These are phyloP conservation scores for Termitomyces sp. DNA, from an alignment of 768 basidiomycete genomes.

Conservation along the genomic window DNA sequence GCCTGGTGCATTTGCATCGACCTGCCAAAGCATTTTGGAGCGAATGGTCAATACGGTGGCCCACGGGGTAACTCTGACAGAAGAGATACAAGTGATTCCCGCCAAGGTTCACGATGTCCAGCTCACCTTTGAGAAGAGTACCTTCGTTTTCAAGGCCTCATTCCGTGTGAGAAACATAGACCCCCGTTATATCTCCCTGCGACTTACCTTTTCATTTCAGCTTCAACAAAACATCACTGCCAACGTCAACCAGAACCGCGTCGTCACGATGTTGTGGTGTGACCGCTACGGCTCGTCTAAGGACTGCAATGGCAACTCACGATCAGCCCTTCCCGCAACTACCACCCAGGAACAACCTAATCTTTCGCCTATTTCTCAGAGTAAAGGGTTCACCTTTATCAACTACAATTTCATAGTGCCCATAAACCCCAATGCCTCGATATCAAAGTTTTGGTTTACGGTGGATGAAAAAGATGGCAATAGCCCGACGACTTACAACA, in stretches of 20 bases:
- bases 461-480: conserved; percentile 41
- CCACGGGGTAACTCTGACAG: conserved; percentile 36
- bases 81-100: conserved; percentile 37
- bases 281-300: conserved; percentile 31
- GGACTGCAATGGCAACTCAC: conserved; percentile 28
- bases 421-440: conserved; percentile 32
- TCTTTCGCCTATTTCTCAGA: conserved; percentile 30
- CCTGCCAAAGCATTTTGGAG: conserved; percentile 34
- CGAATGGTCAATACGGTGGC: conserved; percentile 50
- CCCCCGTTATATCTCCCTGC: conserved; percentile 1
- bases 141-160: conserved; percentile 34
- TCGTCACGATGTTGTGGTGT: conserved; percentile 38
- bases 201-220: conserved; percentile 16
- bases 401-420: conserved; percentile 42
- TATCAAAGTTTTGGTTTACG: conserved; percentile 46
- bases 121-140: conserved; percentile 30
- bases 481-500: conserved; percentile 29
- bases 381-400: conserved; percentile 29
- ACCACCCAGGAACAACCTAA: conserved; percentile 27
- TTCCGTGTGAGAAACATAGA: conserved; percentile 27
- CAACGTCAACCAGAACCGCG: conserved; percentile 31
- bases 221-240: conserved; percentile 28
- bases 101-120: conserved; percentile 35
- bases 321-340: conserved; percentile 25
- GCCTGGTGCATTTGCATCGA: conserved; percentile 27